Evolutionary conservation across 2,329 filamentous ascomycete genomes (phyloP).

Genomic region (Trichoderma endophyticum): DNA sequence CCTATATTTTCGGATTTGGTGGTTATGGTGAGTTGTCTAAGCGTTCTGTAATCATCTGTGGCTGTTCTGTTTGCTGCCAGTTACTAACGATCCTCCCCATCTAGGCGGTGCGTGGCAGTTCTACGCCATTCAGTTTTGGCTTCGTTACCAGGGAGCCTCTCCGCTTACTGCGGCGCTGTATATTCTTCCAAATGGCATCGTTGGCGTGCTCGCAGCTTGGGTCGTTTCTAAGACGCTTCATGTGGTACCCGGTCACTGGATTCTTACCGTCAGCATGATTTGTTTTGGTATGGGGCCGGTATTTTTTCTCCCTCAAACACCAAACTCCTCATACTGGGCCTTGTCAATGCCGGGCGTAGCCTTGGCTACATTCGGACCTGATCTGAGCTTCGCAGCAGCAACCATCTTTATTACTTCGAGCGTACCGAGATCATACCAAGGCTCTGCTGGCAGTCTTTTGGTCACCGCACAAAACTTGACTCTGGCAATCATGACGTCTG

Average conservation of each 20-base stretch:
- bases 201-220: conserved; percentile 2
- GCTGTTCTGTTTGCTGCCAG: neutral
- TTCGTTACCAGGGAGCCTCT: neutral
- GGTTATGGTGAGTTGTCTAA: neutral
- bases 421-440: neutral
- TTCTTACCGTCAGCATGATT: neutral
- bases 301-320: conserved; percentile 3
- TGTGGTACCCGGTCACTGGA: conserved; percentile 6
- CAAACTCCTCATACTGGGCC: neutral
- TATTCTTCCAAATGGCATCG: neutral
- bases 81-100: neutral
- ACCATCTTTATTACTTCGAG: conserved; percentile 6
- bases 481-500: neutral
- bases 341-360: conserved; percentile 2
- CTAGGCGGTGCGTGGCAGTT: conserved; percentile 1
- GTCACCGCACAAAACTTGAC: conserved; percentile 5
- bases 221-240: conserved; percentile 7
- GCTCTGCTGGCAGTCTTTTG: neutral
- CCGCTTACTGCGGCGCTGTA: neutral
- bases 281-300: conserved; percentile 1
- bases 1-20: conserved; percentile 3
- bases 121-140: conserved; percentile 11
- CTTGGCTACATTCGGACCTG: neutral
- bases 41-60: neutral
- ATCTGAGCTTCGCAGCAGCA: neutral